phyloP scores from a whole-genome alignment of 2,329 filamentous ascomycete genomes.

The Fusarium kyushuense region DNA sequence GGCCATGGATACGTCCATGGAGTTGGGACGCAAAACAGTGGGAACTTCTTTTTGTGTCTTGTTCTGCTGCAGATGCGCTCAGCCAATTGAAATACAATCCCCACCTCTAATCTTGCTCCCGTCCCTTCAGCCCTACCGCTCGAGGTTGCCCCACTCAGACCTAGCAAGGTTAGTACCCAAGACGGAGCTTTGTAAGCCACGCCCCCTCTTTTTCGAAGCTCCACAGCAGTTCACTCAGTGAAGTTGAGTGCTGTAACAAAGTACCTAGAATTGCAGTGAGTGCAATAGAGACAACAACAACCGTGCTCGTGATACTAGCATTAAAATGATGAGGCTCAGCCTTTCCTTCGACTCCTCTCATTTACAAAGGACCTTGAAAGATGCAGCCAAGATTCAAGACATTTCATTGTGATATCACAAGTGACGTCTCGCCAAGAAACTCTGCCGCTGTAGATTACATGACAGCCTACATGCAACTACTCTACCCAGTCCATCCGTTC shows the following conservation, averaged over 20 bases:
- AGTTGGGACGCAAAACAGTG: slow-evolving; percentile 13
- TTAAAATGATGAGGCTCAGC: slow-evolving; percentile 4
- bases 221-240: slow-evolving; percentile 16
- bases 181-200: slow-evolving; percentile 11
- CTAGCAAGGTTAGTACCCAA: background rate
- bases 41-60: background rate
- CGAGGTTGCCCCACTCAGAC: slow-evolving; percentile 11
- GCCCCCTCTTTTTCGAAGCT: slow-evolving; percentile 17
- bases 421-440: slow-evolving; percentile 10
- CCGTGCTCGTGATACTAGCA: background rate
- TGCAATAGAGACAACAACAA: background rate
- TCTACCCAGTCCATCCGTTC: background rate
- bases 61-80: slow-evolving; percentile 13
- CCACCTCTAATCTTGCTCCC: slow-evolving; percentile 41
- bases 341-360: background rate
- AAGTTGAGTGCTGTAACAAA: background rate
- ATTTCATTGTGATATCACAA: background rate
- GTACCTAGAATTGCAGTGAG: background rate
- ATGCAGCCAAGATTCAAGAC: background rate
- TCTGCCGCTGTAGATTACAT: slow-evolving; percentile 3
- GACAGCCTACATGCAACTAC: slow-evolving; percentile 21
- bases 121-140: slow-evolving; percentile 45
- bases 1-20: slow-evolving; percentile 21
- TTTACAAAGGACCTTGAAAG: background rate
- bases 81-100: slow-evolving; percentile 21